phyloP scores from a whole-genome alignment of 1,284 basidiomycete genomes.

The Apiotrichum brassicae region DNA sequence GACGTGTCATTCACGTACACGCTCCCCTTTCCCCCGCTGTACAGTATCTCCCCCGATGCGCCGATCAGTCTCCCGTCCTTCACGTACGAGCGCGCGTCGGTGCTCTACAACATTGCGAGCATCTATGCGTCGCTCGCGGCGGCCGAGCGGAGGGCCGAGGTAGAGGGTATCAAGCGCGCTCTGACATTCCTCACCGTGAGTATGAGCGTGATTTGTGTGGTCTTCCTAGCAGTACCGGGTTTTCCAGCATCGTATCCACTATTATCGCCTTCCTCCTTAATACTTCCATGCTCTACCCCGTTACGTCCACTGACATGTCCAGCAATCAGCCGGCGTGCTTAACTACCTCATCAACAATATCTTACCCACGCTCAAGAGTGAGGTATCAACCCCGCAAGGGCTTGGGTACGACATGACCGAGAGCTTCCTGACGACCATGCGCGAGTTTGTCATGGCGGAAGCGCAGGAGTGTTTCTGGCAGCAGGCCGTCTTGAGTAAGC shows the following conservation, averaged over 20 bases:
- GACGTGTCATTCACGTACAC: constrained; percentile 68
- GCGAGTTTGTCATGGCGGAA: constrained; percentile 80
- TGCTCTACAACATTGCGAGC: constrained; percentile 78
- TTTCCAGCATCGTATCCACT: too few relatives aligned
- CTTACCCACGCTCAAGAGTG: constrained; percentile 55
- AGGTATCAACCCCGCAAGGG: constrained; percentile 47
- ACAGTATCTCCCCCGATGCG: constrained; percentile 48
- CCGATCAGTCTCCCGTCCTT: constrained; percentile 66
- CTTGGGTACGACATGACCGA: constrained; percentile 57
- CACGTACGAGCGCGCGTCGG: constrained; percentile 66
- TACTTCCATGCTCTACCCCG: too few relatives aligned
- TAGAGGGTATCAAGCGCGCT: constrained; percentile 68
- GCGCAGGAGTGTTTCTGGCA: constrained; percentile 98
- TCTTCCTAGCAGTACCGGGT: too few relatives aligned
- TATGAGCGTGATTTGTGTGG: too few relatives aligned
- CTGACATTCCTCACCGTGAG: constrained; percentile 63
- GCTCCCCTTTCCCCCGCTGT: constrained; percentile 57
- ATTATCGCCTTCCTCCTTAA: too few relatives aligned
- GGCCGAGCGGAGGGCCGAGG: constrained; percentile 58
- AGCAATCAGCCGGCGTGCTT: constrained; percentile 73
- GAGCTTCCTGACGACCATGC: constrained; percentile 59
- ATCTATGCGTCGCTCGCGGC: constrained; percentile 56
- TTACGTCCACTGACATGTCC: not conserved
- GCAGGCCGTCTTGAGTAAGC: constrained; percentile 71
- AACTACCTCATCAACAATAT: constrained; percentile 58